These are phyloP conservation scores for Camelina hispida DNA, from an alignment of 345 rosid species.

Conservation along the genomic window DNA sequence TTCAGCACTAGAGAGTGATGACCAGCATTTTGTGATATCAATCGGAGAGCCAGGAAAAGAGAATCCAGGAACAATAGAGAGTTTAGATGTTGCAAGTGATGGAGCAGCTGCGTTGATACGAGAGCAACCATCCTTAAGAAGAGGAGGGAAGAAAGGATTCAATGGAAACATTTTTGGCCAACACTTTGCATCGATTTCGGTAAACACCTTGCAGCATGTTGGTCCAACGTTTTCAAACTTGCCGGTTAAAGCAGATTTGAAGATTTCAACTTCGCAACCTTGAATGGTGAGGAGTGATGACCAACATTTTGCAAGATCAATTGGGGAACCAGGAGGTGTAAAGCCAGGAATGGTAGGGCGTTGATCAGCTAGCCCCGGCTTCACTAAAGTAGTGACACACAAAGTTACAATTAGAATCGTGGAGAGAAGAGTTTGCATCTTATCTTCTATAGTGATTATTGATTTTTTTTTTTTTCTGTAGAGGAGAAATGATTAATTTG, in stretches of 20 bases:
- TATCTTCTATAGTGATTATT: too few relatives aligned
- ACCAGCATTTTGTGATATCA: neutral
- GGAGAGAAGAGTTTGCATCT: neutral
- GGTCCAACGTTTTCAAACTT: slow-evolving; percentile 18
- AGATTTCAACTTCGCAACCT: neutral
- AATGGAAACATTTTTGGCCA: slow-evolving; percentile 8
- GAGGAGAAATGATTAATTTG: too few relatives aligned
- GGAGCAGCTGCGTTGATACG: neutral
- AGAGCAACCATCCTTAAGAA: slow-evolving; percentile 2
- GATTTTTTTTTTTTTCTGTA: too few relatives aligned
- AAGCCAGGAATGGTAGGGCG: neutral
- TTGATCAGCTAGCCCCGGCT: neutral
- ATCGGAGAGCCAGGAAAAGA: neutral
- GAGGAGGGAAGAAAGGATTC: slow-evolving; percentile 11
- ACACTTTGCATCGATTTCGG: slow-evolving; percentile 3
- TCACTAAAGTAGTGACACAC: slow-evolving; percentile 4
- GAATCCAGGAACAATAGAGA: neutral
- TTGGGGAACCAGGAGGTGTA: neutral
- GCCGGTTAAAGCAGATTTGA: slow-evolving; percentile 10
- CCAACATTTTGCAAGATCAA: slow-evolving; percentile 18
- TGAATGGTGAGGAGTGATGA: neutral
- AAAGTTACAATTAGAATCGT: neutral
- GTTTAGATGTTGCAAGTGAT: neutral
- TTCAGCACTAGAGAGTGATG: neutral
- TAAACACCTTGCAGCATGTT: neutral